A percentile compares a stretch with the other conserved stretches of the same genome.
These are phyloP conservation scores for Venturia pyrina DNA, from an alignment of 2,329 filamentous ascomycete genomes.

Conservation along the genomic window DNA sequence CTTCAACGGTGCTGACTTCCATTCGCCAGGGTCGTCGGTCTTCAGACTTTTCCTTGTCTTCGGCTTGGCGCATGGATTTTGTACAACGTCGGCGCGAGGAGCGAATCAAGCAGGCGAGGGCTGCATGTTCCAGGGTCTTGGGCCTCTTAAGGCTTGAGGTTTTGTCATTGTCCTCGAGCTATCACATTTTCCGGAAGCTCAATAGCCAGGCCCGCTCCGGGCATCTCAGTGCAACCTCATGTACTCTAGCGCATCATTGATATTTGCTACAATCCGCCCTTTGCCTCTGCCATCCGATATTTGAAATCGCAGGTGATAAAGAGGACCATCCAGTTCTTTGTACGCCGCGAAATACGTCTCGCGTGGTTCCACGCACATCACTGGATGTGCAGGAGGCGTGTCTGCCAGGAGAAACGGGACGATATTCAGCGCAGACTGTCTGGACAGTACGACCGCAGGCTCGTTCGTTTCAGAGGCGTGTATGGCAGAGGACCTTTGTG, in stretches of 20 bases:
- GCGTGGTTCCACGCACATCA: slow-evolving; percentile 25
- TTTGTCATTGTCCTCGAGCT: slow-evolving; percentile 5
- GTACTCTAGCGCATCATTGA: slow-evolving; percentile 5
- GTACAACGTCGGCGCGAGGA: slow-evolving; percentile 9
- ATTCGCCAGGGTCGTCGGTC: slow-evolving; percentile 4
- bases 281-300: slow-evolving; percentile 4
- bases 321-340: background rate
- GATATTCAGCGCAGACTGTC: background rate
- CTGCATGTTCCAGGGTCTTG: slow-evolving; percentile 9
- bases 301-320: slow-evolving; percentile 5
- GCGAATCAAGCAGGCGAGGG: slow-evolving; percentile 12
- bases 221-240: slow-evolving; percentile 2
- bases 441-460: slow-evolving; percentile 24
- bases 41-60: slow-evolving; percentile 8
- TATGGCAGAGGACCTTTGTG: slow-evolving; percentile 27
- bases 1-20: slow-evolving; percentile 1
- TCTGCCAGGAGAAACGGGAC: slow-evolving; percentile 25
- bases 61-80: slow-evolving; percentile 11
- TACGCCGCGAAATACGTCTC: slow-evolving; percentile 19
- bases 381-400: slow-evolving; percentile 28
- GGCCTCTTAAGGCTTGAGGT: background rate
- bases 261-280: background rate
- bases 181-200: slow-evolving; percentile 7
- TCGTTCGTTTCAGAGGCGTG: slow-evolving; percentile 25
- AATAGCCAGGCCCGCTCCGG: slow-evolving; percentile 2